Conservation (phyloP, 345 rosid species). For the Conringia planisiliqua region DNA sequence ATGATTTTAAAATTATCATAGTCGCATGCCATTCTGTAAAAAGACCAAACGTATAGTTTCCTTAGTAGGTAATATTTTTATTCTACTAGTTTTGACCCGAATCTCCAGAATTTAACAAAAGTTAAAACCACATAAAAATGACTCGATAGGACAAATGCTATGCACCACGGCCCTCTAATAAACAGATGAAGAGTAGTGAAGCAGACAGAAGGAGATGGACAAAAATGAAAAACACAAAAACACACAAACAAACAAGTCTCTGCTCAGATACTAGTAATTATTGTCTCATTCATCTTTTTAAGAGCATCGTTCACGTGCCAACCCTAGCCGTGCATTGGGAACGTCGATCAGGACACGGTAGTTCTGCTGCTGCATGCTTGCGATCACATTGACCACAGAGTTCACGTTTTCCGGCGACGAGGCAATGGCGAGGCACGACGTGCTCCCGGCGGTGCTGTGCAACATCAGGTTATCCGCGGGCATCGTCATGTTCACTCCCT, state of each 20-base stretch:
- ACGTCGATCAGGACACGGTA: conserved; percentile 70
- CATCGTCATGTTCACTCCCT: conserved; percentile 82
- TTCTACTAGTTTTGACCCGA: conserved; percentile 5
- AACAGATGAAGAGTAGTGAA: conserved; percentile 14
- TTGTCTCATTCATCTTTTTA: conserved; percentile 31
- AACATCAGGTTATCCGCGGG: conserved; percentile 70
- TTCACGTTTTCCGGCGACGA: conserved; percentile 75
- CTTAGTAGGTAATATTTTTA: background rate
- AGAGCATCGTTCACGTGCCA: conserved; percentile 75
- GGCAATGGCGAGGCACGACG: conserved; percentile 77
- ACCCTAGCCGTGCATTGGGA: conserved; percentile 76
- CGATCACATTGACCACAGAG: conserved; percentile 83
- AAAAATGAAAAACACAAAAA: conserved; percentile 18
- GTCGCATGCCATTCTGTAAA: background rate
- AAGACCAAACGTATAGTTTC: background rate
- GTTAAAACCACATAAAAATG: conserved; percentile 4
- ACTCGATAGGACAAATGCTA: conserved; percentile 23
- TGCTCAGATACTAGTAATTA: conserved; percentile 17
- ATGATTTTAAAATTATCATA: background rate
- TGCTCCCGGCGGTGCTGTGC: conserved; percentile 80
- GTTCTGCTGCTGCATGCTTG: conserved; percentile 97
- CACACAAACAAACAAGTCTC: conserved; percentile 31
- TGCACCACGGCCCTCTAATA: conserved; percentile 3
- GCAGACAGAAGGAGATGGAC: conserved; percentile 7
- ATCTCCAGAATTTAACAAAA: conserved; percentile 6